Evolutionary conservation across 2,329 filamentous ascomycete genomes (phyloP).

Genomic region (Tolypocladium capitatum): DNA sequence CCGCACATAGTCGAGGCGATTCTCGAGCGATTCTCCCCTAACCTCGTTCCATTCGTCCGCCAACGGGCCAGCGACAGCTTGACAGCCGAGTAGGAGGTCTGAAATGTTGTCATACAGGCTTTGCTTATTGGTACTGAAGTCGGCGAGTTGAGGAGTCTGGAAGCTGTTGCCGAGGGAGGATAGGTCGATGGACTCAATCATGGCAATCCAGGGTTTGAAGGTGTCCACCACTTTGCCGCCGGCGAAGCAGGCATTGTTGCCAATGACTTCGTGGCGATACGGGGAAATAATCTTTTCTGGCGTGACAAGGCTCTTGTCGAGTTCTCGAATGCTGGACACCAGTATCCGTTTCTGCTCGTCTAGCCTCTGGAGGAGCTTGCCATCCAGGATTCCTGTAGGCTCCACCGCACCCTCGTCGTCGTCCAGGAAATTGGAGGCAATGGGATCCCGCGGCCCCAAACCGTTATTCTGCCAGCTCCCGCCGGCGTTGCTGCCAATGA

Average conservation of each 20-base stretch:
- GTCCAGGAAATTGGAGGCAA: conserved; percentile 74
- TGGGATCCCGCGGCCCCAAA: conserved; percentile 50
- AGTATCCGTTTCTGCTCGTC: conserved; percentile 79
- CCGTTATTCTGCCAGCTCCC: conserved; percentile 78
- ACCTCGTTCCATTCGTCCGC: conserved; percentile 93
- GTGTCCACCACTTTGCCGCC: conserved; percentile 73
- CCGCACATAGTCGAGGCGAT: conserved; percentile 68
- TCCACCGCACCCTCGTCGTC: conserved; percentile 63
- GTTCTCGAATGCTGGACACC: conserved; percentile 69
- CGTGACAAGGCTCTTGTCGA: conserved; percentile 71
- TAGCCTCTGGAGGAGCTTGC: conserved; percentile 64
- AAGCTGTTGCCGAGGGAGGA: conserved; percentile 64
- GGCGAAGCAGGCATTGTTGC: conserved; percentile 68
- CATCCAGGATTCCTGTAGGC: conserved; percentile 61
- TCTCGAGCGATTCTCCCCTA: conserved; percentile 80
- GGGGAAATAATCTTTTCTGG: conserved; percentile 73
- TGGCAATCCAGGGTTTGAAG: conserved; percentile 79
- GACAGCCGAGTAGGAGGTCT: conserved; percentile 75
- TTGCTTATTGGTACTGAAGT: conserved; percentile 86
- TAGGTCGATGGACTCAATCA: conserved; percentile 85
- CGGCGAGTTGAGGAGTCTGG: conserved; percentile 71
- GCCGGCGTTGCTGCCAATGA: conserved; percentile 69
- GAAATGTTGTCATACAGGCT: conserved; percentile 86
- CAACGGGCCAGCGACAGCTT: conserved; percentile 80
- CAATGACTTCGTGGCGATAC: conserved; percentile 64